Evolutionary conservation across 805 yeast species (phyloP), one percentile per base, ranked within the genome.

Genomic region (Candida succiphila): DNA sequence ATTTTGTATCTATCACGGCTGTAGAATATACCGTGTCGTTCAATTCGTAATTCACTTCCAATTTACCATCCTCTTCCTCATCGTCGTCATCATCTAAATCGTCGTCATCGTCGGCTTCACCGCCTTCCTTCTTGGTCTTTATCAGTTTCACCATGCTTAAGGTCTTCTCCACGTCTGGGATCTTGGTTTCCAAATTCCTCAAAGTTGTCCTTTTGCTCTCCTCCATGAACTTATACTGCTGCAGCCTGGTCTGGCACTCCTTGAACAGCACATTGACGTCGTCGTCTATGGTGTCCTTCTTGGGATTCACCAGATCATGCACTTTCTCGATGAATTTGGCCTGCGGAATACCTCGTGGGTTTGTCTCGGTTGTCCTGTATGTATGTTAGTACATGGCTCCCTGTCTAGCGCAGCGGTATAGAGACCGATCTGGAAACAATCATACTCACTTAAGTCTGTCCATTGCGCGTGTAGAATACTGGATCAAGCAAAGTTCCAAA

Each of bases 311-410:
- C 44, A 77, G 73, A 32, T 75, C 79, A 36, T 77, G 92, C 8
- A 88, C 92, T 36, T 75, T 74, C 41, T 82, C 94, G 33, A 92
- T 76, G 56, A 92, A 92, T 27, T 94, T 95, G 1, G 98, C 98
- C 51, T 84, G 82, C 6, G 98, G 98, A 37, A 92, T 92, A 4
- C 98, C 98, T 42, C 97, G 71, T 8, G 96, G 92, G 50, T 92
- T 92, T 17, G 76, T 60, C 32, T 73, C 67, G 3, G 68, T 69
- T 12, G 78, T 67, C 46, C 78, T 75, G 37, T 17, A 16, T 10
- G 17, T 8, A 3, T 8, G 17, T 15, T 14, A 8, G 17, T 10
- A 7, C 19, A 26, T 7, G 7, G 17, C 14, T 12, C 17, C 17
- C 20, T 26, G 18, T 33, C 34, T 26, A 33, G 34, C 21, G 24